Evolutionary conservation across 1,284 basidiomycete genomes (phyloP).

Genomic region (Mixia osmundae): DNA sequence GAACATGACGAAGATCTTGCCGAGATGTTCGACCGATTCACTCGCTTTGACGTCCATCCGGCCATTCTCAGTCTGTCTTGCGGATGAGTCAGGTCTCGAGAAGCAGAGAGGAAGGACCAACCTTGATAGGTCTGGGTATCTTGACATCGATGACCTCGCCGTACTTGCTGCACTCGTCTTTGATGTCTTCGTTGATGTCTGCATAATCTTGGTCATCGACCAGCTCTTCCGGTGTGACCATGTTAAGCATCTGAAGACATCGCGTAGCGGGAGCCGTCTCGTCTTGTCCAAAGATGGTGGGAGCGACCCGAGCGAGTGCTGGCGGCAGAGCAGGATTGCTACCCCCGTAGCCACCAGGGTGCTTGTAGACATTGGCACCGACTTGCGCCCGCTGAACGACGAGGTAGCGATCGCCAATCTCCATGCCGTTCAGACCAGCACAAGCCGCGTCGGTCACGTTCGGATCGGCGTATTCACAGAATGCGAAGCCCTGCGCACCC

Average conservation of each 20-base stretch:
- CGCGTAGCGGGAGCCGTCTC: slow-evolving; percentile 34
- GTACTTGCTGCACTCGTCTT: slow-evolving; percentile 67
- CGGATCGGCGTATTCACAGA: slow-evolving; percentile 90
- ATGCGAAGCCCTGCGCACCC: slow-evolving; percentile 64
- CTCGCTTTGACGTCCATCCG: slow-evolving; percentile 17
- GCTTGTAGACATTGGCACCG: slow-evolving; percentile 14
- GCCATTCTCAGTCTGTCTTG: slow-evolving; percentile 12
- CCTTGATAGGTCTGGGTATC: slow-evolving; percentile 61
- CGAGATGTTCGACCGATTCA: slow-evolving; percentile 17
- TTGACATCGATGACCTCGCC: slow-evolving; percentile 63
- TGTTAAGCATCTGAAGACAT: slow-evolving; percentile 92
- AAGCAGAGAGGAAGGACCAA: background rate
- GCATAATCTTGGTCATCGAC: slow-evolving; percentile 73
- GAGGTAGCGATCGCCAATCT: slow-evolving; percentile 83
- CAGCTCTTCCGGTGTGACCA: slow-evolving; percentile 89
- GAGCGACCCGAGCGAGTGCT: slow-evolving; percentile 28
- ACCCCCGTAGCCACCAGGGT: slow-evolving; percentile 4
- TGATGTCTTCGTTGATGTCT: slow-evolving; percentile 84
- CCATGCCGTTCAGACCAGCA: slow-evolving; percentile 88
- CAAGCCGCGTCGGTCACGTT: slow-evolving; percentile 82
- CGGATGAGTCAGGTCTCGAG: background rate
- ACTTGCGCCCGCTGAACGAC: slow-evolving; percentile 93
- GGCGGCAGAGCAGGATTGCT: slow-evolving; percentile 1
- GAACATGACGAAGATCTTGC: slow-evolving; percentile 21
- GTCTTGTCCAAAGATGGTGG: slow-evolving; percentile 47